A percentile compares a stretch with the other conserved stretches of the same genome.
Conservation (phyloP, 805 yeast genomes). For the Candida railenensis region DNA sequence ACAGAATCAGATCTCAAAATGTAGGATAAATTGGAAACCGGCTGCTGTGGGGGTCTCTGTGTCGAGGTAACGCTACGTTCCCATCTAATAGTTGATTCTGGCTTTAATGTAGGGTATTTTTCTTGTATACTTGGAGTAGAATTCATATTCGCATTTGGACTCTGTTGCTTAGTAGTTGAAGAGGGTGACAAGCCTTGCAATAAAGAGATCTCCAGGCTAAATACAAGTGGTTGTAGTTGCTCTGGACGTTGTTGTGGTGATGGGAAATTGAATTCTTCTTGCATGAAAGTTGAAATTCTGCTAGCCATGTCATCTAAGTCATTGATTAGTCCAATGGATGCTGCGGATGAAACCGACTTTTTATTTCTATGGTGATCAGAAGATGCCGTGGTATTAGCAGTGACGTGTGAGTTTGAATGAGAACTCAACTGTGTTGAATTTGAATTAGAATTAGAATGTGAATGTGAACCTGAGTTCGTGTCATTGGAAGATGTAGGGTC, state of each 20-base stretch:
- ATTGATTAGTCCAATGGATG: neutral
- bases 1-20: neutral
- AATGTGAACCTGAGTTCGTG: neutral
- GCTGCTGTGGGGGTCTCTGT: neutral
- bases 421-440: neutral
- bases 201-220: neutral
- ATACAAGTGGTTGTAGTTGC: constrained; percentile 1
- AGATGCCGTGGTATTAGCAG: neutral
- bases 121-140: neutral
- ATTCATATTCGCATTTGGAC: neutral
- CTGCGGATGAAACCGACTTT: neutral
- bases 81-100: neutral
- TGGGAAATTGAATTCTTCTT: constrained; percentile 7
- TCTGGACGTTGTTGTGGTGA: neutral
- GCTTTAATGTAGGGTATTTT: neutral
- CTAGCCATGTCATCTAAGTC: constrained; percentile 26
- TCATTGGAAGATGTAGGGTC: neutral
- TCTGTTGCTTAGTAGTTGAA: constrained; percentile 7
- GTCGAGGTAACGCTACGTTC: neutral
- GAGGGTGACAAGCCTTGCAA: neutral
- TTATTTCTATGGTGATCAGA: neutral
- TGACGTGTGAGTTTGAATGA: neutral
- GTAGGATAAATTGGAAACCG: neutral
- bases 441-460: constrained; percentile 1
- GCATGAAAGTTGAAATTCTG: constrained; percentile 20